Evolutionary conservation across 176 grass and related monocot species (phyloP).

Genomic region (Oryza rufipogon): DNA sequence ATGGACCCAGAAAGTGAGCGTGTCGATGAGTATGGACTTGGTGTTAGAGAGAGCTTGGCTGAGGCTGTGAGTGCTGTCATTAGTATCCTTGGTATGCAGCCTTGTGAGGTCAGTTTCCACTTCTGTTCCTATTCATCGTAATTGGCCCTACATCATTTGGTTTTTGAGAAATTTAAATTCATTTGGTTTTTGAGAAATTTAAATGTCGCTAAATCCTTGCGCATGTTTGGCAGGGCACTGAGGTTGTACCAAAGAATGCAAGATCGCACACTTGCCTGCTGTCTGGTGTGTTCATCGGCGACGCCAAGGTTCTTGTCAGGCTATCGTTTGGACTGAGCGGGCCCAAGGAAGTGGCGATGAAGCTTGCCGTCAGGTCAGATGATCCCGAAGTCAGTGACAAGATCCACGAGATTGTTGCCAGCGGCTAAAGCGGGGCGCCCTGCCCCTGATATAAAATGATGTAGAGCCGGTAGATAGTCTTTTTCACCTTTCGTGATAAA

Average conservation of each 20-base stretch:
- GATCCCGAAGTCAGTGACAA: slow-evolving; percentile 78
- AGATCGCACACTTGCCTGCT: slow-evolving; percentile 89
- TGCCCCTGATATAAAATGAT: slow-evolving; percentile 19
- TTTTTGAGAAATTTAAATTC: not conserved
- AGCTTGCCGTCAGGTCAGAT: slow-evolving; percentile 90
- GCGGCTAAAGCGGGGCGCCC: slow-evolving; percentile 40
- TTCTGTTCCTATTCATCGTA: not conserved
- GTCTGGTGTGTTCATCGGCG: slow-evolving; percentile 75
- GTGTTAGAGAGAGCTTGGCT: slow-evolving; percentile 85
- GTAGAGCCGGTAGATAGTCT: slow-evolving; percentile 42
- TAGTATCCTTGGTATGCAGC: slow-evolving; percentile 90
- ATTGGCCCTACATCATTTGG: not conserved
- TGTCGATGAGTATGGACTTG: slow-evolving; percentile 93
- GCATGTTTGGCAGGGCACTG: slow-evolving; percentile 72
- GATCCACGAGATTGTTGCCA: slow-evolving; percentile 89
- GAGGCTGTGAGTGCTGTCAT: slow-evolving; percentile 91
- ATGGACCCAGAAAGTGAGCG: slow-evolving; percentile 80
- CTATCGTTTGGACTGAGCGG: slow-evolving; percentile 87
- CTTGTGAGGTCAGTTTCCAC: slow-evolving; percentile 77
- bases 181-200: not conserved
- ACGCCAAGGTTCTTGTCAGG: slow-evolving; percentile 79
- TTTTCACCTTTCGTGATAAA: not conserved
- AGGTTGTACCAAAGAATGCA: slow-evolving; percentile 82
- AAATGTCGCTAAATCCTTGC: slow-evolving; percentile 20
- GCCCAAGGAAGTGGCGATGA: slow-evolving; percentile 95